These are phyloP conservation scores for Lepidium africanum DNA, from an alignment of 345 rosid species.

Conservation along the genomic window DNA sequence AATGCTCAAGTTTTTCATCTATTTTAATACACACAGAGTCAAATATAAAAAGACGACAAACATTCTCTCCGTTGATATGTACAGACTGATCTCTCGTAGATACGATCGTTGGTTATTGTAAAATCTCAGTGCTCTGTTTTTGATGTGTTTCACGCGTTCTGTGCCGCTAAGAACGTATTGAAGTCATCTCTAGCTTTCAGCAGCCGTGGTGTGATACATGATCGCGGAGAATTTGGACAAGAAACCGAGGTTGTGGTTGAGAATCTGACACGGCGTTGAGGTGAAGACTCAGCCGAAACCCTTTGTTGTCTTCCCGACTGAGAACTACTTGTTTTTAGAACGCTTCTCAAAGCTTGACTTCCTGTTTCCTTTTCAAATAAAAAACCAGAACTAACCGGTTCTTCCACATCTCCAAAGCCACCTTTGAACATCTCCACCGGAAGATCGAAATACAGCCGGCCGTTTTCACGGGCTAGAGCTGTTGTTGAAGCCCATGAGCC, in stretches of 20 bases:
- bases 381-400: conserved; percentile 56
- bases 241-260: conserved; percentile 36
- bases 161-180: conserved; percentile 61
- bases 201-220: conserved; percentile 60
- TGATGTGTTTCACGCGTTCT: conserved; percentile 36
- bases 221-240: conserved; percentile 40
- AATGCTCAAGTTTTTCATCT: background rate
- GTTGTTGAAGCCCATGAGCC: conserved; percentile 88
- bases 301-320: conserved; percentile 21
- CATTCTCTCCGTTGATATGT: conserved; percentile 8
- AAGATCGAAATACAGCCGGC: conserved; percentile 51
- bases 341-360: conserved; percentile 33
- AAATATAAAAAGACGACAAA: background rate
- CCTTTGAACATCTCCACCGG: conserved; percentile 58
- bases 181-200: conserved; percentile 49
- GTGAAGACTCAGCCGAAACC: conserved; percentile 37
- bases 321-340: conserved; percentile 36
- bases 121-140: background rate
- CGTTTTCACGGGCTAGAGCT: conserved; percentile 30
- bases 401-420: conserved; percentile 36
- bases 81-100: background rate
- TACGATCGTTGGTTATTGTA: background rate
- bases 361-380: conserved; percentile 45
- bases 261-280: conserved; percentile 61
- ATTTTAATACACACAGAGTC: background rate